Evolutionary conservation across 192 early-diverging fungal genomes (phyloP).

Genomic region (Podila epicladia): DNA sequence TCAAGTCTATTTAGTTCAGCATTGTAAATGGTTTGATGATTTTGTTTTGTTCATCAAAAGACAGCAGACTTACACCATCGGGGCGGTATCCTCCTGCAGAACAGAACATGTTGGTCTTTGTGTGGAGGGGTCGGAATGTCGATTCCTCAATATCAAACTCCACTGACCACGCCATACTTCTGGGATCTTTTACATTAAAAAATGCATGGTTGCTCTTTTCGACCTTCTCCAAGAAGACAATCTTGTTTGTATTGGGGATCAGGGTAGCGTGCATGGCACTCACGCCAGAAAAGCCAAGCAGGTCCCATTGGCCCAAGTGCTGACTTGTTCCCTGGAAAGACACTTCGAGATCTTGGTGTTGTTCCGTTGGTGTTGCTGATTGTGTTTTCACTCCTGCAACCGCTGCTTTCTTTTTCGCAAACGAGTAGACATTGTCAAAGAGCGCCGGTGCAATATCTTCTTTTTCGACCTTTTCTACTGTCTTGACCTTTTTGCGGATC

Average conservation of each 20-base stretch:
- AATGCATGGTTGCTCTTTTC: constrained; percentile 24
- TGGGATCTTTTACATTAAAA: constrained; percentile 1
- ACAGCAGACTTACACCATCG: constrained; percentile 55
- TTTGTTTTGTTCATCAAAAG: background rate
- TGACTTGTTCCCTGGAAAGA: constrained; percentile 20
- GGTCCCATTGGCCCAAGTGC: constrained; percentile 43
- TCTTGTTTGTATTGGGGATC: constrained; percentile 49
- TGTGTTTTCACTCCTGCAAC: background rate
- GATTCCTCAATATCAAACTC: constrained; percentile 55
- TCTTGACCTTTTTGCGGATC: background rate
- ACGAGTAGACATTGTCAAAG: constrained; percentile 14
- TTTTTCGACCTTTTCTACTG: background rate
- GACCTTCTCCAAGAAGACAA: constrained; percentile 44
- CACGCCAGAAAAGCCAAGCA: constrained; percentile 42
- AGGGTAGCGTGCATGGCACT: constrained; percentile 46
- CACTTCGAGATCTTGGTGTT: background rate
- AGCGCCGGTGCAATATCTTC: background rate
- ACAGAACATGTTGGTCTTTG: constrained; percentile 60
- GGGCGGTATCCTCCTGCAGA: constrained; percentile 59
- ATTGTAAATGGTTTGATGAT: background rate
- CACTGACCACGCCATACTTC: constrained; percentile 48
- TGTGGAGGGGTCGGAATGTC: constrained; percentile 46
- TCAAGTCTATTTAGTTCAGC: too few species aligned
- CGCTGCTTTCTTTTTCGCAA: background rate
- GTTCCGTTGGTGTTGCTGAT: background rate